Evolutionary conservation across 1,139 yeast species (phyloP), one percentile per base, ranked within the genome.

Genomic region (Yamadazyma taylorii): DNA sequence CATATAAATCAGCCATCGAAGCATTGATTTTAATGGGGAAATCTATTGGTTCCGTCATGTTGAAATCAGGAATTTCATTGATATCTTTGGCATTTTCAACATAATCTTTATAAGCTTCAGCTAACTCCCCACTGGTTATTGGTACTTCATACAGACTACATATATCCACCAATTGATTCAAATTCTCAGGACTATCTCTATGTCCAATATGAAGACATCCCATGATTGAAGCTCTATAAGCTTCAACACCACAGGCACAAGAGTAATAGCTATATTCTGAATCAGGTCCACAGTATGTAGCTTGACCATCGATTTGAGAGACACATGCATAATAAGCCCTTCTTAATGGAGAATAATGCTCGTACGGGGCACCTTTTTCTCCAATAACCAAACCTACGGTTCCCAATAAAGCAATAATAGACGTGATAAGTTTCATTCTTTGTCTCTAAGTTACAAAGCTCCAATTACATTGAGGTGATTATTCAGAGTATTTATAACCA

Each of bases 11-110:
- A 14, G 52, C 39, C 2, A 19, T 32, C 1, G 49, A 35, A 2
- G 33, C 25, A 26, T 60, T 42, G 12, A 62, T 41, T 7, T 38
- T 46, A 6, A 64, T 35, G 4, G 71, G 69, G 13, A 43, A 42
- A 24, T 52, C 46, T 6, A 57, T 35, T 0, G 55, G 51, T 3
- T 34, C 38, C 2, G 59, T 40, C 4, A 21, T 19, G 34, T 63
- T 61, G 35, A 57, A 62, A 22, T 45, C 50, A 8, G 44, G 38
- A 17, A 62, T 55, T 9, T 58, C 59, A 10, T 34, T 23, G 5
- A 51, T 38, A 14, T 39, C 31, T 13, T 47, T 51, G 3, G 64
- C 66, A 33, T 43, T 17, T 4, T 43, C 34, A 5, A 42, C 36
- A 40, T 47, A 63, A 25, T 47, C 36, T 4, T 36, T 33, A 14